Evolutionary conservation across 2,329 filamentous ascomycete species (phyloP).

Genomic region (Diaporthe batatas): DNA sequence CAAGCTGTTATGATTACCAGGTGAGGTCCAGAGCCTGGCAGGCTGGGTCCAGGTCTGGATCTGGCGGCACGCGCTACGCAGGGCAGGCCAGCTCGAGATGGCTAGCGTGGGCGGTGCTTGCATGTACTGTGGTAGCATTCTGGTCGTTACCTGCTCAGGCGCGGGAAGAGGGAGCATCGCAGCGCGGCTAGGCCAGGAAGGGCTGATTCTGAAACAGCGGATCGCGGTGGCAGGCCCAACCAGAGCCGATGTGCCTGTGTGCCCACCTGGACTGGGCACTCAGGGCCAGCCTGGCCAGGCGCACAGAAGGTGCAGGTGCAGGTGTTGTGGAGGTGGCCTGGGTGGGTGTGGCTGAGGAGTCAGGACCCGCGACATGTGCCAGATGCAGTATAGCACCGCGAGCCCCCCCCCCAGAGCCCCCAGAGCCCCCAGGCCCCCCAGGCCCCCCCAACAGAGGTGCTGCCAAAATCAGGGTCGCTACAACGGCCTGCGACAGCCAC

Average conservation of each 20-base stretch:
- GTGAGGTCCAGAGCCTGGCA: slow-evolving; percentile 23
- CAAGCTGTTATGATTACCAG: not conserved
- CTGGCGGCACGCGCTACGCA: slow-evolving; percentile 25
- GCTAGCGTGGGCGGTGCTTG: not conserved
- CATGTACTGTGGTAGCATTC: not conserved
- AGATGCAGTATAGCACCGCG: slow-evolving; percentile 29
- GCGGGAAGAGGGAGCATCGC: slow-evolving; percentile 26
- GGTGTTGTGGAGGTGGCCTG: slow-evolving; percentile 11
- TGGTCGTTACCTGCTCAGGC: not conserved
- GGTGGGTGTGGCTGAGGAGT: slow-evolving; percentile 34
- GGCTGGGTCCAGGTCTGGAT: slow-evolving; percentile 27
- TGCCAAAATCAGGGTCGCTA: slow-evolving; percentile 17
- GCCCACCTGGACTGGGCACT: slow-evolving; percentile 3
- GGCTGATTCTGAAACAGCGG: slow-evolving; percentile 41
- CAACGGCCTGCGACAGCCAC: slow-evolving; percentile 31
- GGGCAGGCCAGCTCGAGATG: slow-evolving; percentile 2
- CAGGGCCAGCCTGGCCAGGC: slow-evolving; percentile 1
- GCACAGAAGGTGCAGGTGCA: not conserved
- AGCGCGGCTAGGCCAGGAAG: slow-evolving; percentile 32
- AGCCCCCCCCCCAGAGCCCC: no score
- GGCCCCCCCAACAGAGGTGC: not conserved
- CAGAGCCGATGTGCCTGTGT: not conserved
- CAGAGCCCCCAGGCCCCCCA: no score
- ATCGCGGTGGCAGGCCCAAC: slow-evolving; percentile 32
- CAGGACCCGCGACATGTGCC: slow-evolving; percentile 17